Conservation (phyloP, 495 filamentous ascomycete genomes). For the Glonium stellatum region DNA sequence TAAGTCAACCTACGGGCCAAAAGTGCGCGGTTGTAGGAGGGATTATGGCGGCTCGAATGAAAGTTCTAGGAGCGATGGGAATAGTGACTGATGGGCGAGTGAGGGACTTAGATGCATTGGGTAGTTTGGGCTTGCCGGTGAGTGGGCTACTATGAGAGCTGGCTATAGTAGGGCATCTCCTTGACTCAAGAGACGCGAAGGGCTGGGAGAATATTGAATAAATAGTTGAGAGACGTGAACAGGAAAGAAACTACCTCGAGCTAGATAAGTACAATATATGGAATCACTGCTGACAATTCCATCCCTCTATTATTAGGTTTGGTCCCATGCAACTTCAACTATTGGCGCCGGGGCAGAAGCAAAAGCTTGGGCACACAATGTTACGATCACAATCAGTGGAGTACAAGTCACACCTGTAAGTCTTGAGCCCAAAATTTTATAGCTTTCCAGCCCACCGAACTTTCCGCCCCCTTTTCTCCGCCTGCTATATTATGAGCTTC, state of each 20-base stretch:
- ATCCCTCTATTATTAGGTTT: conserved; percentile 40
- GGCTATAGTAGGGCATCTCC: background rate
- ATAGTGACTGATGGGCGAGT: conserved; percentile 55
- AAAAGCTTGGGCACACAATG: conserved; percentile 49
- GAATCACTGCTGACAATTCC: background rate
- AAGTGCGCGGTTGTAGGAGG: conserved; percentile 59
- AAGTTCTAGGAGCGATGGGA: conserved; percentile 43
- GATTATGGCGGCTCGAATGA: conserved; percentile 61
- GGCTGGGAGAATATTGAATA: too few relatives aligned
- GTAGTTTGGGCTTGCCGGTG: conserved; percentile 43
- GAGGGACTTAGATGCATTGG: conserved; percentile 53
- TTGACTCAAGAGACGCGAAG: too few relatives aligned
- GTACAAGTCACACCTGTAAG: conserved; percentile 45
- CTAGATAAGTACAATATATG: background rate
- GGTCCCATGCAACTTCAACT: conserved; percentile 50
- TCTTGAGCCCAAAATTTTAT: background rate
- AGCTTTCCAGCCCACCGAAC: background rate
- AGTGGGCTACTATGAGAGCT: conserved; percentile 23
- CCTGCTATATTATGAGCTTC: background rate
- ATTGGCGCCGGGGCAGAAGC: conserved; percentile 56
- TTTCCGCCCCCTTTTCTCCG: background rate
- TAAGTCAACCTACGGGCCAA: conserved; percentile 54
- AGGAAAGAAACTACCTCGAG: conserved; percentile 5
- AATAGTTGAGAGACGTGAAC: conserved; percentile 1
- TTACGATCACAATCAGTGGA: conserved; percentile 45